A percentile compares a stretch with the other conserved stretches of the same genome.
Conservation (phyloP, 148 eudicot genomes). For the Rhododendron henanense region DNA sequence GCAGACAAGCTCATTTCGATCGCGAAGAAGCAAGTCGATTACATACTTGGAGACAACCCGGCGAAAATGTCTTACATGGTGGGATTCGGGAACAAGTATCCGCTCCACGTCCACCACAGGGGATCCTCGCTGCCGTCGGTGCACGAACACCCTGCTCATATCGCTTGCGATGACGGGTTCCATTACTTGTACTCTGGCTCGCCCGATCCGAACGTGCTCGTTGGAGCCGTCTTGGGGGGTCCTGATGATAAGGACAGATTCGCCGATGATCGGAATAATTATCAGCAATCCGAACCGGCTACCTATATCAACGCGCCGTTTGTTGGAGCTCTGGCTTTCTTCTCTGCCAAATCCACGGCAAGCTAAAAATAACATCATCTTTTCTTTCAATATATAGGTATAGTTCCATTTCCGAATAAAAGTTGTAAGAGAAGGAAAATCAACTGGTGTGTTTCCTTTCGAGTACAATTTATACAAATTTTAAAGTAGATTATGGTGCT, state of each 20-base stretch:
- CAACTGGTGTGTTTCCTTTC: neutral
- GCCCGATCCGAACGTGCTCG: slow-evolving; percentile 66
- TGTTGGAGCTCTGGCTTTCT: slow-evolving; percentile 76
- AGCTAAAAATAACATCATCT: neutral
- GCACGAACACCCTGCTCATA: slow-evolving; percentile 41
- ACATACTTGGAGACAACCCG: slow-evolving; percentile 74
- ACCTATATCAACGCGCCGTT: slow-evolving; percentile 86
- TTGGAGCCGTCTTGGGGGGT: slow-evolving; percentile 81
- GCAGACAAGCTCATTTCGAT: slow-evolving; percentile 46
- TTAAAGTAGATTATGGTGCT: neutral
- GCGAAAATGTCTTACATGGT: slow-evolving; percentile 77
- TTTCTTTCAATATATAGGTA: neutral
- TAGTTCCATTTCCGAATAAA: neutral
- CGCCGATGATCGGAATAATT: slow-evolving; percentile 64
- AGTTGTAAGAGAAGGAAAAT: neutral
- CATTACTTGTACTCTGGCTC: slow-evolving; percentile 56
- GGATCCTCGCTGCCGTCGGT: slow-evolving; percentile 75
- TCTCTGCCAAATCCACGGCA: slow-evolving; percentile 34
- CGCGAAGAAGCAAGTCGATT: slow-evolving; percentile 73
- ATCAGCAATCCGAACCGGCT: slow-evolving; percentile 78
- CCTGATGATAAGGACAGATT: slow-evolving; percentile 55
- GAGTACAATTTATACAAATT: neutral
- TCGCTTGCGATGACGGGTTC: slow-evolving; percentile 62
- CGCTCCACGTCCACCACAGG: slow-evolving; percentile 65
- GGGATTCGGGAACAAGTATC: slow-evolving; percentile 72